Base-by-base conservation (phyloP, 2,329 filamentous ascomycete genomes). In the Chrysoporthe austroafricana region DNA sequence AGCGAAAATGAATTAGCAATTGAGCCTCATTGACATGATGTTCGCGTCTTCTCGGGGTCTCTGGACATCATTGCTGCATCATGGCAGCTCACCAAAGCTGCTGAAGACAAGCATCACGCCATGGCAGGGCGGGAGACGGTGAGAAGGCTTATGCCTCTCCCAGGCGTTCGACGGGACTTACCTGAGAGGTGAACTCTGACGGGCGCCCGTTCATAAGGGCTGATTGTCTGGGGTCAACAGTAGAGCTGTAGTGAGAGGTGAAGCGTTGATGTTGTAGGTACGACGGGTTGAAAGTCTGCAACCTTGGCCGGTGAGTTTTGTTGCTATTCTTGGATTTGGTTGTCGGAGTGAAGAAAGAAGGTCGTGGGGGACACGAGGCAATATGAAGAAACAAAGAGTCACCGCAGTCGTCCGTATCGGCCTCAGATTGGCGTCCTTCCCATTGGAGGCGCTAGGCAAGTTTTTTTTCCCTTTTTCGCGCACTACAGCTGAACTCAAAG, bases 111-210 rank as follows among this genome's bases (percentile, higher is more conserved):
- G 11, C n/a, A 54, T 18, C 18, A 43, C 21, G 52, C 52, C 34
- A 39, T 52, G 63, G 3, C 36, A 26, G 36, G n/a, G 3, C 18
- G 21, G 26, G 18, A 43, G 50, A n/a, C 16, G 44, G 39, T 34
- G 52, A 21, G 52, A 52, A 60, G 18, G 26, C 43, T 26, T 57
- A 52, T 43, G 63, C 54, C 18, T 50, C 21, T 34, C 14, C 6
- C 14, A 44, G 62, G 48, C 54, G 34, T 52, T 56, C 59, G 61
- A 54, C 39, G 26, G 57, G 66, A 80, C 85, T 71, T 90, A 93
- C 91, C 89, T 94, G 91, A 83, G 91, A 94, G 84, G 91, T 94
- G 85, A 93, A 94, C 81, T 90, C 87, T 81, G 91, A 93, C 83
- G 87, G 86, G 87, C 90, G 90, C 85, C 90, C 90, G 90, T 90